These are phyloP conservation scores for Ceratocystis papillata DNA, from an alignment of 2,329 filamentous ascomycete species.

Conservation along the genomic window DNA sequence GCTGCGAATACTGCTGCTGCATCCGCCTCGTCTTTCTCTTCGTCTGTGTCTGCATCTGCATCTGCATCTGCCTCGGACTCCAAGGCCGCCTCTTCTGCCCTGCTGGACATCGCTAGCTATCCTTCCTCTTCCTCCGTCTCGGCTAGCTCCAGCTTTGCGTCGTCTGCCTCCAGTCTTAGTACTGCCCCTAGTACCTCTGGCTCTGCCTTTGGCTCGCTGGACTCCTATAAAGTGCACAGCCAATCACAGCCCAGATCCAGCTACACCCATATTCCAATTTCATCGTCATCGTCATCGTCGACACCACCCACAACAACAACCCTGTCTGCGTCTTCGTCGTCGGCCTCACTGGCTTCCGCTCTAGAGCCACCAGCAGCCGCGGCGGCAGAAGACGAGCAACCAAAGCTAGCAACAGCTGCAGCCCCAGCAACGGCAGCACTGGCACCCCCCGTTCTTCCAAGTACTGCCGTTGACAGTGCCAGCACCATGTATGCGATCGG, in stretches of 20 bases:
- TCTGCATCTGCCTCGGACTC: not conserved
- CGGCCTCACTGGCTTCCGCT: too few relatives aligned
- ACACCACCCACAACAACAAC: not conserved
- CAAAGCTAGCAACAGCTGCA: not conserved
- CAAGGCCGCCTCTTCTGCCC: not conserved
- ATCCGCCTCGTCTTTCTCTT: not conserved
- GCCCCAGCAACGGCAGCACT: not conserved
- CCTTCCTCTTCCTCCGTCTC: not conserved
- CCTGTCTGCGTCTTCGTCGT: too few relatives aligned
- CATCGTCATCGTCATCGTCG: not conserved
- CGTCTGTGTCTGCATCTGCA: not conserved
- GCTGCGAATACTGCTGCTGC: not conserved
- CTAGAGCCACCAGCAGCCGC: not conserved
- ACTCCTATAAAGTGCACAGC: conserved; percentile 1
- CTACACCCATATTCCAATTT: not conserved
- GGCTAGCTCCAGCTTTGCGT: not conserved
- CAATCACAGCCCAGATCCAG: conserved; percentile 4
- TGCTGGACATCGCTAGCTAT: not conserved
- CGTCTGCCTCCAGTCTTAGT: not conserved
- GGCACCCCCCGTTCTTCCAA: not conserved
- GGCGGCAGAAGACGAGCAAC: not conserved
- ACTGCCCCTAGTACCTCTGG: not conserved
- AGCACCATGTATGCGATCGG: conserved; percentile 7
- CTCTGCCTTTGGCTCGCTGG: not conserved
- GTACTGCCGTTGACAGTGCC: not conserved